Evolutionary conservation across 2,329 filamentous ascomycete species (phyloP).

Genomic region (Xylaria sp.): DNA sequence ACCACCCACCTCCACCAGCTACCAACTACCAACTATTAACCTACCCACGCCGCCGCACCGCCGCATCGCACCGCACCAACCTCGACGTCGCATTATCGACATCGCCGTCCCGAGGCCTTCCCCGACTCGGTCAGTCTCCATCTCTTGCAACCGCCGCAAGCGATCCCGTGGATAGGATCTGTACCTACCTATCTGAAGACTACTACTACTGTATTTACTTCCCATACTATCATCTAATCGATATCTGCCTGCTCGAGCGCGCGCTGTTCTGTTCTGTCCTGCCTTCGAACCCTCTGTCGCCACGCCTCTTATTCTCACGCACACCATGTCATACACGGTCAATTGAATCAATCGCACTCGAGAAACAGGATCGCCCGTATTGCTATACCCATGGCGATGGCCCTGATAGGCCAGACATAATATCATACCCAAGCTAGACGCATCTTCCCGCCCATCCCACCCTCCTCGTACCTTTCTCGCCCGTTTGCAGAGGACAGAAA

Average conservation of each 20-base stretch:
- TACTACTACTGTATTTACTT: not conserved
- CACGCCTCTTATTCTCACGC: not conserved
- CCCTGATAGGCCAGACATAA: conserved; percentile 32
- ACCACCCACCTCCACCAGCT: not conserved
- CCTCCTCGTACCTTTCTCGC: conserved; percentile 1
- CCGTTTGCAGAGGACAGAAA: conserved; percentile 17
- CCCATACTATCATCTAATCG: not conserved
- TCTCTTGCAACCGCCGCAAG: conserved; percentile 16
- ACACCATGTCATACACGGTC: conserved; percentile 24
- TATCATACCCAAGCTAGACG: conserved; percentile 23
- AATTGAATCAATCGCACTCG: conserved; percentile 34
- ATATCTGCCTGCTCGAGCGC: conserved; percentile 13
- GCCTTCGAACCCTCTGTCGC: not conserved
- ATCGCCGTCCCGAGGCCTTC: conserved; percentile 26
- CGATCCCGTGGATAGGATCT: conserved; percentile 11
- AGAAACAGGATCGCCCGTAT: conserved; percentile 12
- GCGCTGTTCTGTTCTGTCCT: not conserved
- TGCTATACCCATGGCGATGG: conserved; percentile 21
- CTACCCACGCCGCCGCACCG: not conserved
- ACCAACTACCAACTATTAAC: too few relatives aligned
- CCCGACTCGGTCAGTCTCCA: conserved; percentile 8
- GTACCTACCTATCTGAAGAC: not conserved
- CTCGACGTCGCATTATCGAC: conserved; percentile 25
- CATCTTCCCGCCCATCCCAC: conserved; percentile 5
- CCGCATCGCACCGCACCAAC: conserved; percentile 11